phyloP scores from a whole-genome alignment of 202 grass and related monocot genomes.

The Eragrostis tef region DNA sequence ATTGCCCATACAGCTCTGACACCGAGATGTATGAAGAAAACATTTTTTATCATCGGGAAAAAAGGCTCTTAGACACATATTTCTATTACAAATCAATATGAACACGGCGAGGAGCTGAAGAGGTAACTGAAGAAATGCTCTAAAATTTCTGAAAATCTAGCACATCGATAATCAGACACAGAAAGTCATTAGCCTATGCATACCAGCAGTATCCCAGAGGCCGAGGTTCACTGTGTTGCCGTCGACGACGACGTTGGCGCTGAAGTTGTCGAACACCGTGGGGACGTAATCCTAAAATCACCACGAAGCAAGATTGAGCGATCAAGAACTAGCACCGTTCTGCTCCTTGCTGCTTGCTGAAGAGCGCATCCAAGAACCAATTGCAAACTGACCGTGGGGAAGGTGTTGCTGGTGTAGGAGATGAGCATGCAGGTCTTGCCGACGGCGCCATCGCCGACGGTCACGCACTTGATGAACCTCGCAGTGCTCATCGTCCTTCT shows the following conservation, averaged over 20 bases:
- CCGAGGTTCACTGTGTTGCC: slow-evolving; percentile 79
- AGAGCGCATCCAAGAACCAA: background rate
- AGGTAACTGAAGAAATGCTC: background rate
- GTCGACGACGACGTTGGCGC: slow-evolving; percentile 74
- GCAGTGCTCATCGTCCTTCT: slow-evolving; percentile 68
- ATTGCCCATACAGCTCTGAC: too few species aligned
- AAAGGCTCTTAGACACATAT: too few species aligned
- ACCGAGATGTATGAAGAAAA: background rate
- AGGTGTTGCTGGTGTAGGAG: slow-evolving; percentile 85
- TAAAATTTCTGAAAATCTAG: background rate
- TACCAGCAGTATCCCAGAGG: slow-evolving; percentile 87
- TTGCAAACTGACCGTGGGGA: slow-evolving; percentile 63
- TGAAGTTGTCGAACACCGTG: slow-evolving; percentile 88
- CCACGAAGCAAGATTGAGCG: slow-evolving; percentile 3
- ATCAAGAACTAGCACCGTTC: background rate
- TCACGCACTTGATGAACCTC: slow-evolving; percentile 93
- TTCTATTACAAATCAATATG: too few species aligned
- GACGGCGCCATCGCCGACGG: slow-evolving; percentile 77
- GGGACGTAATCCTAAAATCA: slow-evolving; percentile 73
- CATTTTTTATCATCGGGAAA: too few species aligned
- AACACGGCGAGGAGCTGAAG: too few species aligned
- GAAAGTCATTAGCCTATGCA: background rate
- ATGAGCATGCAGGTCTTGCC: slow-evolving; percentile 90
- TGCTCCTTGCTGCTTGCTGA: too few species aligned
- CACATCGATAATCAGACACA: background rate